These are phyloP conservation scores for Macrolepiota albuminosa DNA, from an alignment of 768 basidiomycete genomes.

Conservation along the genomic window DNA sequence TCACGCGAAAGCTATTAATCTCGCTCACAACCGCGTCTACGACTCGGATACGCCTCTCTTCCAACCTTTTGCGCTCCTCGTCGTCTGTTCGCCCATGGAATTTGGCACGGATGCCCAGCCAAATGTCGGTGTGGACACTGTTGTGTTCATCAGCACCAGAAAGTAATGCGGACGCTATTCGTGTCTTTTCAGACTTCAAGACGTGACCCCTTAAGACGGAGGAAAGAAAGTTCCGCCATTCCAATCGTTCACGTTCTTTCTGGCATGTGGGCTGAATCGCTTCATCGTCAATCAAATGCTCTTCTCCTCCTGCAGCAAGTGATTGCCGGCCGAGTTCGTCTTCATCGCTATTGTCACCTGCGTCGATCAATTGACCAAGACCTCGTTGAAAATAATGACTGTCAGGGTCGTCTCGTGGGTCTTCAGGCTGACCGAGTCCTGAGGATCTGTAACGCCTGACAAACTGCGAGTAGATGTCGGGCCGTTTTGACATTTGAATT, in stretches of 20 bases:
- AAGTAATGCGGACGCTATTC: constrained; percentile 79
- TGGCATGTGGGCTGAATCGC: constrained; percentile 61
- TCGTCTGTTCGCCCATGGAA: constrained; percentile 74
- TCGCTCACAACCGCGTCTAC: constrained; percentile 86
- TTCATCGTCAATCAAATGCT: constrained; percentile 57
- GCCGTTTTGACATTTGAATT: constrained; percentile 25
- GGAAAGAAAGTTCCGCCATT: constrained; percentile 95
- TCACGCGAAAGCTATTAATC: constrained; percentile 69
- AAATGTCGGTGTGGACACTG: constrained; percentile 65
- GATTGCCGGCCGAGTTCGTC: constrained; percentile 50
- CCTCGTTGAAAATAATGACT: constrained; percentile 77
- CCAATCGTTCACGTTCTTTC: constrained; percentile 77
- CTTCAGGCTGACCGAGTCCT: constrained; percentile 55
- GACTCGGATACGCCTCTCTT: constrained; percentile 75
- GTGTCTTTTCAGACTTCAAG: constrained; percentile 89
- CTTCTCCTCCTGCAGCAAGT: constrained; percentile 39
- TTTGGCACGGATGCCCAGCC: constrained; percentile 88
- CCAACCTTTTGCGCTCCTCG: constrained; percentile 77
- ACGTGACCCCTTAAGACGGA: constrained; percentile 94
- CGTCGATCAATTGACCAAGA: constrained; percentile 59
- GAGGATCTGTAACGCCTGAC: constrained; percentile 67
- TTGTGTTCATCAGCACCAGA: constrained; percentile 66
- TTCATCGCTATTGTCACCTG: constrained; percentile 73
- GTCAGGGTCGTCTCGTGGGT: constrained; percentile 77
- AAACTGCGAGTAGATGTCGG: constrained; percentile 77